These are phyloP conservation scores for Ogataea methanolica DNA, from an alignment of 805 yeast species.

Conservation along the genomic window DNA sequence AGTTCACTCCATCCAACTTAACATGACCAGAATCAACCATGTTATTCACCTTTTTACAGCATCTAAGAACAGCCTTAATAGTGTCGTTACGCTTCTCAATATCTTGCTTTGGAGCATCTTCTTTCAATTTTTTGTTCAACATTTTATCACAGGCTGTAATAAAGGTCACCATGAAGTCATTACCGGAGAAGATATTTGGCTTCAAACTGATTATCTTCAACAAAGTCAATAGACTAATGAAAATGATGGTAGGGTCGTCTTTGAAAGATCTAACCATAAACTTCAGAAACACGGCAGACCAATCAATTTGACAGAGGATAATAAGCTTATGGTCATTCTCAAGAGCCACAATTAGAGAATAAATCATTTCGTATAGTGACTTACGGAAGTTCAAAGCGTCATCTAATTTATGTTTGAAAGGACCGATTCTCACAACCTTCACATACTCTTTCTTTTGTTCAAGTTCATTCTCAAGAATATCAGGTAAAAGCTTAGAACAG, in stretches of 20 bases:
- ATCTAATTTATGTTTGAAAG: constrained; percentile 78
- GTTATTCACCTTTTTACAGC: constrained; percentile 22
- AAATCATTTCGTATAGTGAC: constrained; percentile 64
- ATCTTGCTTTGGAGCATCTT: constrained; percentile 65
- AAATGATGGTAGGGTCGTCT: constrained; percentile 60
- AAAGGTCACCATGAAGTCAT: constrained; percentile 20
- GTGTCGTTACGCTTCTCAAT: constrained; percentile 51
- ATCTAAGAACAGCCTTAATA: constrained; percentile 28
- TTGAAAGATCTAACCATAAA: constrained; percentile 46
- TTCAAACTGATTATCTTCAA: constrained; percentile 33
- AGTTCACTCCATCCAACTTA: constrained; percentile 16
- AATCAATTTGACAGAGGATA: constrained; percentile 19
- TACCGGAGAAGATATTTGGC: constrained; percentile 20
- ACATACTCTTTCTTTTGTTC: constrained; percentile 51
- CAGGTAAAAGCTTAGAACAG: constrained; percentile 43
- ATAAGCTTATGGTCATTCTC: constrained; percentile 22
- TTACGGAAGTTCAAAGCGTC: constrained; percentile 72
- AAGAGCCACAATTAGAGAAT: constrained; percentile 40
- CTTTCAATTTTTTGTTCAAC: constrained; percentile 45
- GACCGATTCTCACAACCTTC: constrained; percentile 75
- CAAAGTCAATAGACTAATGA: constrained; percentile 45
- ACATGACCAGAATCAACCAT: constrained; percentile 16
- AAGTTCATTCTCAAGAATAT: constrained; percentile 48
- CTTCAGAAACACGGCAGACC: constrained; percentile 30
- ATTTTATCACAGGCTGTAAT: constrained; percentile 37